A percentile compares a stretch with the other conserved stretches of the same genome.
phyloP scores from a whole-genome alignment of 2,329 filamentous ascomycete species.

The Fusarium protoensiforme region DNA sequence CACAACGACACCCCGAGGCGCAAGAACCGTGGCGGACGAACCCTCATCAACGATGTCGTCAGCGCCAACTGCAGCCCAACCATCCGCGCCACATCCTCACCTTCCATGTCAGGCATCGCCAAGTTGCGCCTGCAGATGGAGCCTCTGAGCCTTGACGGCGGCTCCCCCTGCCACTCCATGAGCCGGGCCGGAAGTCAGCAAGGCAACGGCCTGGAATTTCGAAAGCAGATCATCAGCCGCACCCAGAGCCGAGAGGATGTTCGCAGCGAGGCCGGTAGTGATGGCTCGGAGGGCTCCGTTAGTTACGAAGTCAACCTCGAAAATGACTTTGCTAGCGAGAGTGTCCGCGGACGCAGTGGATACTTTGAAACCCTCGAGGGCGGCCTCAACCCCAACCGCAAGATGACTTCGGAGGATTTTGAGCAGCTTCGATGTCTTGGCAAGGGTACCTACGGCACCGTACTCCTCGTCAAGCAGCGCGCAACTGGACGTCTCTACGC shows the following conservation, averaged over 20 bases:
- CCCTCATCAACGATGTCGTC: conserved; percentile 65
- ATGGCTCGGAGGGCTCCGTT: conserved; percentile 74
- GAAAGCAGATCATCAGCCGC: conserved; percentile 66
- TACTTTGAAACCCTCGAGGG: conserved; percentile 63
- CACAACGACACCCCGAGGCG: conserved; percentile 51
- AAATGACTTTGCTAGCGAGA: conserved; percentile 83
- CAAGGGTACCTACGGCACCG: conserved; percentile 96
- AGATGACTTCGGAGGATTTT: conserved; percentile 94
- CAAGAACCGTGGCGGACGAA: conserved; percentile 51
- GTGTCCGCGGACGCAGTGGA: conserved; percentile 58
- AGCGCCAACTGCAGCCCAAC: conserved; percentile 73
- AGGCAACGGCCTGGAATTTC: conserved; percentile 50
- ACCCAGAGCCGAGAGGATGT: conserved; percentile 67
- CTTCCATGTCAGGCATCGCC: conserved; percentile 78
- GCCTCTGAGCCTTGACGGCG: conserved; percentile 73
- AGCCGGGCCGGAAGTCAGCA: conserved; percentile 61
- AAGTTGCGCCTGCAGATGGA: conserved; percentile 86
- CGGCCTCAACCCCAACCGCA: conserved; percentile 69
- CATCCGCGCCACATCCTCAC: conserved; percentile 63
- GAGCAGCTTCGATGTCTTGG: conserved; percentile 91
- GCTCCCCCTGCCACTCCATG: conserved; percentile 66
- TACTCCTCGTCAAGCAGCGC: conserved; percentile 90
- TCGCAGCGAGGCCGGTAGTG: conserved; percentile 63
- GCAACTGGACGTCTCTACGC: conserved; percentile 90
- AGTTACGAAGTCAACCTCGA: conserved; percentile 89